Evolutionary conservation across 2,329 filamentous ascomycete species (phyloP), one percentile per base, ranked within the genome.

Genomic region (Exserohilum rostratum): DNA sequence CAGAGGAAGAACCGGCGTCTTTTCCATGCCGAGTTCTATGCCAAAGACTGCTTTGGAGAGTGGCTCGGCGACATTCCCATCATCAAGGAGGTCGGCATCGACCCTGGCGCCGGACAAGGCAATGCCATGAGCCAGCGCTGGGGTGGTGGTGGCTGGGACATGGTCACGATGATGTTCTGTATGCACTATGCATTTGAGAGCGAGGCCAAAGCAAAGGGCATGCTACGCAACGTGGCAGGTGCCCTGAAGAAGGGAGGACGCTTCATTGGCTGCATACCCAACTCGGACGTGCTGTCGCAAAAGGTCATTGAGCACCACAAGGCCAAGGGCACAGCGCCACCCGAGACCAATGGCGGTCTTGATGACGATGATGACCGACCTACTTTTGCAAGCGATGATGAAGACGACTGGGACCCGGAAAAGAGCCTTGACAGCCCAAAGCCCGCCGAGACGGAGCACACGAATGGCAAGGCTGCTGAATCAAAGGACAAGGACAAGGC

Each of bases 101-200:
- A 96, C 68, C 81, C 84, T 0, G 88, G 87, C 55, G 85, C 82
- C 12, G 87, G 79, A 67, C 90, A 80, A 0, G 82, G 80, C 20
- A 76, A 82, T 30, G 80, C 83, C 65, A 79, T 79, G 78, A 90
- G 86, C 75, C 70, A 73, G 61, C 87, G 86, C 34, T 87, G 84
- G 77, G 86, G 86, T 48, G 89, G 89, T 50, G 93, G 93, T 35
- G 80, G 80, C 3, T 99, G 98, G 67, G 95, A 99, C 72, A 90
- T 98, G 37, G 93, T 99, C 60, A 92, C 89, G 71, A 96, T 96
- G 86, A 99, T 99, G 95, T 99, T 99, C 76, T 96, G 92, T 69
- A 95, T 99, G 87, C 95, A 99, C 78, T 99, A 99, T 74, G 93
- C 95, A 5, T 99, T 98, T 66, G 95, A 98, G 79, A 91, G 83